phyloP scores from a whole-genome alignment of 2,329 filamentous ascomycete genomes.

The Lomentospora prolificans region DNA sequence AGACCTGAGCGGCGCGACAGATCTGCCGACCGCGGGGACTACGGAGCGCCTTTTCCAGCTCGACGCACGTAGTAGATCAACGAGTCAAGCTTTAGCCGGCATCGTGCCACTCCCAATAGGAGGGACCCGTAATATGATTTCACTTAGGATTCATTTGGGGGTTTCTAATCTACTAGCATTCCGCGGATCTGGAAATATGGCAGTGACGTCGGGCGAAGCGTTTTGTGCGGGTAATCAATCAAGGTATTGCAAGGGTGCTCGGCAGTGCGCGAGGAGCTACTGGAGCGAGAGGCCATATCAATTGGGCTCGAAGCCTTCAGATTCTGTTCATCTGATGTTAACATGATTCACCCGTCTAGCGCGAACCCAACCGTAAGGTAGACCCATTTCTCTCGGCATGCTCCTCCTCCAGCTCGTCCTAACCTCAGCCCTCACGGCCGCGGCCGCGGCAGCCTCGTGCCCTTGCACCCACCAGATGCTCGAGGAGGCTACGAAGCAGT shows the following conservation, averaged over 20 bases:
- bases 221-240: neutral
- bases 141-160: neutral
- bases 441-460: neutral
- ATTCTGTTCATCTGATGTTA: neutral
- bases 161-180: neutral
- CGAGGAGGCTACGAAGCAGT: slow-evolving; percentile 7
- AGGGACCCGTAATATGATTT: neutral
- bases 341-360: neutral
- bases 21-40: neutral
- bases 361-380: neutral
- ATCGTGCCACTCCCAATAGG: neutral
- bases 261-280: neutral
- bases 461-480: neutral
- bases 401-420: neutral
- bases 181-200: neutral
- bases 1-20: too few relatives aligned
- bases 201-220: neutral
- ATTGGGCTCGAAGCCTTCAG: neutral
- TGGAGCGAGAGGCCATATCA: neutral
- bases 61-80: neutral
- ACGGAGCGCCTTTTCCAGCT: neutral
- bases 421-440: neutral
- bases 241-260: neutral
- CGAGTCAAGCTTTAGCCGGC: neutral
- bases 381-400: neutral